A percentile compares a stretch with the other conserved stretches of the same genome.
Evolutionary conservation across 2,329 filamentous ascomycete genomes (phyloP).

Genomic region (Dendrostoma leiphaemia): DNA sequence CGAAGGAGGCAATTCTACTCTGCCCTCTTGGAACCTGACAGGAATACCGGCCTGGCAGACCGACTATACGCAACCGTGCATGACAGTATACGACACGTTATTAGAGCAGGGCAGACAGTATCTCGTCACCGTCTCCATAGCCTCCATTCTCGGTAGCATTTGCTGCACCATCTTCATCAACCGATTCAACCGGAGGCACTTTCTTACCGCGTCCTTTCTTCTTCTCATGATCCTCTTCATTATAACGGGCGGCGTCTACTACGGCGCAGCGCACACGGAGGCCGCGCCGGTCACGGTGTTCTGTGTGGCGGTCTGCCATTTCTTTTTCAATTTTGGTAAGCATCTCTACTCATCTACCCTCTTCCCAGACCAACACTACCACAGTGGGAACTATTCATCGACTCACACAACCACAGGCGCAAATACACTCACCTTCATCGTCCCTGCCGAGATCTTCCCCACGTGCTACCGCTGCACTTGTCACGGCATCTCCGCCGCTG

Average conservation of each 20-base stretch:
- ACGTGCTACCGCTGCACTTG: constrained; percentile 62
- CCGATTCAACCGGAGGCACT: constrained; percentile 45
- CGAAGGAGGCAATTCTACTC: constrained; percentile 39
- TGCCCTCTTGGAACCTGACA: constrained; percentile 37
- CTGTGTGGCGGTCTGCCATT: constrained; percentile 51
- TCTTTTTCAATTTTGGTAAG: constrained; percentile 54
- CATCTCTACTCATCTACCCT: background rate
- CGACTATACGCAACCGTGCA: constrained; percentile 45
- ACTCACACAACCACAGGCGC: constrained; percentile 38
- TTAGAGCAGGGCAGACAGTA: constrained; percentile 53
- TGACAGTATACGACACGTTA: constrained; percentile 50
- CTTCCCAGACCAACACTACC: background rate
- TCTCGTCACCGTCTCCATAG: constrained; percentile 48
- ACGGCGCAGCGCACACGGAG: constrained; percentile 40
- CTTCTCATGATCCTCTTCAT: constrained; percentile 45
- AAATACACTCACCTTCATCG: constrained; percentile 62
- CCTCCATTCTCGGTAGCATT: constrained; percentile 48
- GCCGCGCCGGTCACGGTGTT: constrained; percentile 46
- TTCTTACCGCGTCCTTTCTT: constrained; percentile 49
- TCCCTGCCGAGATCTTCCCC: constrained; percentile 64
- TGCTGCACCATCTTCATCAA: constrained; percentile 49
- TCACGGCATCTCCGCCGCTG: constrained; percentile 60
- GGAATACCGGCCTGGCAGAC: constrained; percentile 50
- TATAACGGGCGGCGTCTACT: constrained; percentile 46
- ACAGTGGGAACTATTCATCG: background rate